phyloP scores from a whole-genome alignment of 768 basidiomycete genomes.

The Lactarius hatsudake region DNA sequence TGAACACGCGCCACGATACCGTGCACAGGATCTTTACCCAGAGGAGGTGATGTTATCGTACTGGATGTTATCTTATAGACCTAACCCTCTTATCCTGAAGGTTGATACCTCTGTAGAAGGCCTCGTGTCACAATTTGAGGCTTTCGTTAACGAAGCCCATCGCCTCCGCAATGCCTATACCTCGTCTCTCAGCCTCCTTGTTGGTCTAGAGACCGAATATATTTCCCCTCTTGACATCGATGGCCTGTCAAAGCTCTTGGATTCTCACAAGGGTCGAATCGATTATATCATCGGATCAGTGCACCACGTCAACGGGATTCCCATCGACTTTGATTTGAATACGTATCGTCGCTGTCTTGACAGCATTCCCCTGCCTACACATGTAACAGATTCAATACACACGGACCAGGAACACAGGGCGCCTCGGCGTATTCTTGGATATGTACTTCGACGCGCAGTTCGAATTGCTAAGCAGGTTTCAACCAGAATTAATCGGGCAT shows the following conservation, averaged over 20 bases:
- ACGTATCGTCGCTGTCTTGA: conserved; percentile 65
- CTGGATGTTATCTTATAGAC: background rate
- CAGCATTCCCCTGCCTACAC: conserved; percentile 35
- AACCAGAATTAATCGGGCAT: conserved; percentile 90
- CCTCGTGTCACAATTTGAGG: conserved; percentile 63
- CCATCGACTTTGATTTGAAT: conserved; percentile 86
- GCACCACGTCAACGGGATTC: conserved; percentile 83
- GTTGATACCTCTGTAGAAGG: conserved; percentile 48
- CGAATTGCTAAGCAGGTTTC: conserved; percentile 62
- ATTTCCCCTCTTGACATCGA: conserved; percentile 69
- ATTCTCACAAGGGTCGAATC: conserved; percentile 47
- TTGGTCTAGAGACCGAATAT: conserved; percentile 92
- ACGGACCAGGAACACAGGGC: conserved; percentile 30
- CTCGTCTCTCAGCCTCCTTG: conserved; percentile 66
- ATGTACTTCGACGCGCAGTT: conserved; percentile 87
- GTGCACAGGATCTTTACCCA: conserved; percentile 80
- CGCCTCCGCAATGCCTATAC: conserved; percentile 65
- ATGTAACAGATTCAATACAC: conserved; percentile 32
- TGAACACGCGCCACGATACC: conserved; percentile 92
- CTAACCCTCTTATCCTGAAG: conserved; percentile 40
- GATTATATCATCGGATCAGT: conserved; percentile 92
- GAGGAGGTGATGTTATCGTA: conserved; percentile 70
- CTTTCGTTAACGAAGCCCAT: conserved; percentile 77
- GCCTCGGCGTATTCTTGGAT: conserved; percentile 49
- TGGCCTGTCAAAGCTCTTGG: conserved; percentile 52